Percentiles rank a stretch among this genome's conserved stretches.
phyloP scores from a whole-genome alignment of 108 stramenopile genomes.

The Skeletonema potamos region DNA sequence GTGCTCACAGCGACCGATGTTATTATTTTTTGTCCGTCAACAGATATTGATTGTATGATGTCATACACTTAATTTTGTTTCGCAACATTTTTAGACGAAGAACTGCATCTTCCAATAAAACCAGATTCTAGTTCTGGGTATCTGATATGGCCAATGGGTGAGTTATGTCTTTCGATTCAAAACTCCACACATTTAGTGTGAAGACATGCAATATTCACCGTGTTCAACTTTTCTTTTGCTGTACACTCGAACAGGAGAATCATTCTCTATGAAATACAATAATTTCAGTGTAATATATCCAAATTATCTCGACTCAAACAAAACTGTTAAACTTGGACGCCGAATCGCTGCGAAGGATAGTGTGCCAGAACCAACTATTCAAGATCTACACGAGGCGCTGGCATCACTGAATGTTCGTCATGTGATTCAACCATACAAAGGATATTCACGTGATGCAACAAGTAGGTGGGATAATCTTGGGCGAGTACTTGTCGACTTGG shows the following conservation, averaged over 20 bases:
- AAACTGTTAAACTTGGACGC: conserved; percentile 68
- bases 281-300: conserved; percentile 70
- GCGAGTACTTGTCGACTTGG: conserved; percentile 49
- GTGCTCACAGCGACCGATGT: neutral
- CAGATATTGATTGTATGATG: too few relatives aligned
- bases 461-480: conserved; percentile 87
- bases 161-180: conserved; percentile 9
- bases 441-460: conserved; percentile 71
- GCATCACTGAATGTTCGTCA: conserved; percentile 68
- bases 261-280: conserved; percentile 65
- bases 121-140: conserved; percentile 68
- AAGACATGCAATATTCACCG: neutral
- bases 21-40: neutral
- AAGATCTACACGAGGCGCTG: conserved; percentile 73
- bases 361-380: conserved; percentile 65
- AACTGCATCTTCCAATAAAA: conserved; percentile 64
- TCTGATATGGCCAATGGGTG: conserved; percentile 78
- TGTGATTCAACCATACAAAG: conserved; percentile 86
- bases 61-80: neutral
- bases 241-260: conserved; percentile 42
- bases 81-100: conserved; percentile 40
- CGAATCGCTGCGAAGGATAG: conserved; percentile 65
- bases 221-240: conserved; percentile 2
- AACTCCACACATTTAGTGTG: neutral
- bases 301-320: conserved; percentile 80